phyloP scores from a whole-genome alignment of 2,329 filamentous ascomycete species.

The Bipolaris sorokiniana region DNA sequence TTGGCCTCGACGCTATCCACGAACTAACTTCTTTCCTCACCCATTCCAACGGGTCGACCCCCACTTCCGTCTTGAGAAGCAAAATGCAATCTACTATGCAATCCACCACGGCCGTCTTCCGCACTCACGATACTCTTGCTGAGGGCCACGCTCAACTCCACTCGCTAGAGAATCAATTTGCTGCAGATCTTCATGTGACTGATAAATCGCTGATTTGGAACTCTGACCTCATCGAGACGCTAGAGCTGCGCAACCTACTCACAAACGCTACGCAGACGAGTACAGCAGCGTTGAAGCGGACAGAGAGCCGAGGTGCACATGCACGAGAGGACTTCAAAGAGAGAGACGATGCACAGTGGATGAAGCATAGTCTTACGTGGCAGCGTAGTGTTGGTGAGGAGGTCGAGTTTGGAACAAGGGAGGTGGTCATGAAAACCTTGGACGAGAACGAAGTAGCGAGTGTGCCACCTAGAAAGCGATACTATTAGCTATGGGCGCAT shows the following conservation, averaged over 20 bases:
- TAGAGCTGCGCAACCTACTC: slow-evolving; percentile 56
- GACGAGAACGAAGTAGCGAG: slow-evolving; percentile 53
- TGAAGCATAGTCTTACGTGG: slow-evolving; percentile 58
- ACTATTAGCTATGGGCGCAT: slow-evolving; percentile 23
- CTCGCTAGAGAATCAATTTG: slow-evolving; percentile 48
- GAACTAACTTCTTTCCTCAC: slow-evolving; percentile 47
- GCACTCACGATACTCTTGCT: slow-evolving; percentile 48
- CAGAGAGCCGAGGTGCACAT: slow-evolving; percentile 56
- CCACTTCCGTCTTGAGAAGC: slow-evolving; percentile 48
- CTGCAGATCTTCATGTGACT: slow-evolving; percentile 44
- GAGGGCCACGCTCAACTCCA: slow-evolving; percentile 43
- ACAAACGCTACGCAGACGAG: slow-evolving; percentile 57
- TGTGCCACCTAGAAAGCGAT: slow-evolving; percentile 47
- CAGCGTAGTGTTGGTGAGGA: slow-evolving; percentile 49
- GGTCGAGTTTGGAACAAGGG: slow-evolving; percentile 52
- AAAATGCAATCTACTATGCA: slow-evolving; percentile 58
- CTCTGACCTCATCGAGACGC: slow-evolving; percentile 55
- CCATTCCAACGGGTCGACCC: slow-evolving; percentile 44
- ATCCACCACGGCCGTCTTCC: slow-evolving; percentile 55
- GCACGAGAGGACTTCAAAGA: slow-evolving; percentile 56
- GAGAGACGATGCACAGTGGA: slow-evolving; percentile 52
- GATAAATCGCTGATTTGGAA: slow-evolving; percentile 59
- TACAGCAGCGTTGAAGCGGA: slow-evolving; percentile 51
- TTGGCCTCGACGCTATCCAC: slow-evolving; percentile 46
- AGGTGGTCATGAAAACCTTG: slow-evolving; percentile 52